Base-by-base conservation (phyloP, 2,329 filamentous ascomycete species). In the Paracamarosporium sp. region DNA sequence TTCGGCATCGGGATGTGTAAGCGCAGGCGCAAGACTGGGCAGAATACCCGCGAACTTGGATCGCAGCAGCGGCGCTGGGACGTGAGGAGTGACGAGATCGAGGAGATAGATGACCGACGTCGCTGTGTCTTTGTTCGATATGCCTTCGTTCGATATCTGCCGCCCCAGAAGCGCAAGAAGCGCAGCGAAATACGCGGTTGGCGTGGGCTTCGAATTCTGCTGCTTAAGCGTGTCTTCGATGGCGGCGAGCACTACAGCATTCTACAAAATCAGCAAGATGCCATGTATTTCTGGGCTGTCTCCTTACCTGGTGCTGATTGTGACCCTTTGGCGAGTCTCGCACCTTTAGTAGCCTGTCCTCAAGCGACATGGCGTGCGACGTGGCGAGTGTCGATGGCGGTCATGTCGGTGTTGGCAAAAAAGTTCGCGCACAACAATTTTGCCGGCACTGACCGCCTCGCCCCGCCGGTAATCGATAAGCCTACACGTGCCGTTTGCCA, bases 1-100 rank as follows among this genome's bases (percentile, higher is more conserved):
- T 78, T 97, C 94, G 60, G 92, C 91, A 68, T 95, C 90, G 41
- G 87, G 82, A 64, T 91, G 84, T 53, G 91, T 88, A 45, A 99
- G 84, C 12, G 93, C 90, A 1, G 94, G 93, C 20, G 92, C 93
- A 65, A 99, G 86, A 60, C 90, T 88, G 30, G 89, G 88, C 59
- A 99, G 88, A 70, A 99, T 97, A 77, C 96, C 91, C 27, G 91
- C 90, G 81, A 99, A 99, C 78, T 98, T 97, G 65, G 92, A 90
- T 71, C 93, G 91, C 56, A 99, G 89, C 58, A 99, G 88, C 59
- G 93, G 87, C 60, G 91, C 86, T 53, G 95, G 92, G 60, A 93
- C 88, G 79, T 89, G 91, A 57, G 91, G 90, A 15, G 93, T 95
- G 67, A 97, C 87, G 65, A 96, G 83, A 78, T 99, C 94, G 81